phyloP scores from a whole-genome alignment of 495 filamentous ascomycete genomes.

The Rhizodiscina lignyota region DNA sequence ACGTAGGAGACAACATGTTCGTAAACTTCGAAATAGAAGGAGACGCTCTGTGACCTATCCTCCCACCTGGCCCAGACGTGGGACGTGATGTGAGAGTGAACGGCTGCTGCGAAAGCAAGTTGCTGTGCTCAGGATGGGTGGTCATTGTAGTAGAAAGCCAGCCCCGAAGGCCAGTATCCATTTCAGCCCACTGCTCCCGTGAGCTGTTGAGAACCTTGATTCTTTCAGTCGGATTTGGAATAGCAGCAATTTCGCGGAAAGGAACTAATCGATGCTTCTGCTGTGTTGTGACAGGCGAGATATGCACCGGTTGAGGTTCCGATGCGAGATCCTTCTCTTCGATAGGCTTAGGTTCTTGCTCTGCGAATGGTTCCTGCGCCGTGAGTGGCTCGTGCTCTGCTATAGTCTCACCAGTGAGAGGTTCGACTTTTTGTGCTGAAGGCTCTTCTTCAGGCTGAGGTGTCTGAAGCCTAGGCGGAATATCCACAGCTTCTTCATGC shows the following conservation, averaged over 20 bases:
- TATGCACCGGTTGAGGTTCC: not conserved
- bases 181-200: constrained; percentile 47
- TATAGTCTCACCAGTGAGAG: no score
- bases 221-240: constrained; percentile 42
- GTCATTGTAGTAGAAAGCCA: constrained; percentile 45
- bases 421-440: not conserved
- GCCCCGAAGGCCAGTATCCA: constrained; percentile 55
- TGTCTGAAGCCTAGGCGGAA: constrained; percentile 11
- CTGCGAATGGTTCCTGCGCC: constrained; percentile 3
- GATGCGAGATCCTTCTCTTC: not conserved
- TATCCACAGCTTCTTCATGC: constrained; percentile 14
- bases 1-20: no score
- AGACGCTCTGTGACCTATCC: no score
- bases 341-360: not conserved
- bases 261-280: constrained; percentile 3
- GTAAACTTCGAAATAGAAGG: no score
- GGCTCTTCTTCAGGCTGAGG: constrained; percentile 5
- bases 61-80: no score
- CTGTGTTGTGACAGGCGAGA: constrained; percentile 4
- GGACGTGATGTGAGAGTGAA: no score
- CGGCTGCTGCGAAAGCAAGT: no score
- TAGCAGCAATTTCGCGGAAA: constrained; percentile 58
- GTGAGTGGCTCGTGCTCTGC: no score
- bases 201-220: constrained; percentile 54
- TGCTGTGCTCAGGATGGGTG: constrained; percentile 34